Evolutionary conservation across 108 stramenopile species (phyloP).

Genomic region (Fistulifera solaris): DNA sequence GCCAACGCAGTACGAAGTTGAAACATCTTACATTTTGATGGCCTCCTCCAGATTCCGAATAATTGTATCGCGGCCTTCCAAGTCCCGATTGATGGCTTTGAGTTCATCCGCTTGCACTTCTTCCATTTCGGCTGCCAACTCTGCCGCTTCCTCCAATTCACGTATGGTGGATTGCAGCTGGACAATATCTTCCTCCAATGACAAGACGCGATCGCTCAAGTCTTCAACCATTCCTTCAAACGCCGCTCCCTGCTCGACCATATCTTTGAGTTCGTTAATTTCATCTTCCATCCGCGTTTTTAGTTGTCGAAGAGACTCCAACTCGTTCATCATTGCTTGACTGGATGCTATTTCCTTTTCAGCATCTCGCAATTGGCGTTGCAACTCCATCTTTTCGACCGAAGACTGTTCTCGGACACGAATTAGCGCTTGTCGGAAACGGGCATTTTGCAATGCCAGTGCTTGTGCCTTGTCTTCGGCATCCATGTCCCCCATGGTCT

Average conservation of each 20-base stretch:
- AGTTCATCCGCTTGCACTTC: constrained; percentile 82
- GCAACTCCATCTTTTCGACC: constrained; percentile 63
- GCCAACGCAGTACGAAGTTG: neutral
- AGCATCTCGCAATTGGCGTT: constrained; percentile 37
- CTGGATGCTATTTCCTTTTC: constrained; percentile 41
- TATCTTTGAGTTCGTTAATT: constrained; percentile 71
- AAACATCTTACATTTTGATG: constrained; percentile 65
- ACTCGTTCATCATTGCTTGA: constrained; percentile 25
- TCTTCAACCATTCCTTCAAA: constrained; percentile 79
- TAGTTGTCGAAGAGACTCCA: constrained; percentile 24
- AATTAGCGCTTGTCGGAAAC: constrained; percentile 75
- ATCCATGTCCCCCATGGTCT: constrained; percentile 15
- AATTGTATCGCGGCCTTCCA: constrained; percentile 67
- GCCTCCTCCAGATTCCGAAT: constrained; percentile 83
- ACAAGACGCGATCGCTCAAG: constrained; percentile 58
- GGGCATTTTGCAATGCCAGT: constrained; percentile 59
- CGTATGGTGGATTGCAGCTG: constrained; percentile 42
- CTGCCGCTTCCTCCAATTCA: constrained; percentile 83
- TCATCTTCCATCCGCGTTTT: constrained; percentile 39
- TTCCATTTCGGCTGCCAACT: constrained; percentile 85
- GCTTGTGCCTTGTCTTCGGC: constrained; percentile 53
- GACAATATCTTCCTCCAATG: constrained; percentile 60
- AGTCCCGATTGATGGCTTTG: constrained; percentile 61
- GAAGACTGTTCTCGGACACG: constrained; percentile 70
- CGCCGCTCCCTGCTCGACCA: constrained; percentile 69